Base-by-base conservation (phyloP, 2,329 filamentous ascomycete species). In the Epichloe amarillans region DNA sequence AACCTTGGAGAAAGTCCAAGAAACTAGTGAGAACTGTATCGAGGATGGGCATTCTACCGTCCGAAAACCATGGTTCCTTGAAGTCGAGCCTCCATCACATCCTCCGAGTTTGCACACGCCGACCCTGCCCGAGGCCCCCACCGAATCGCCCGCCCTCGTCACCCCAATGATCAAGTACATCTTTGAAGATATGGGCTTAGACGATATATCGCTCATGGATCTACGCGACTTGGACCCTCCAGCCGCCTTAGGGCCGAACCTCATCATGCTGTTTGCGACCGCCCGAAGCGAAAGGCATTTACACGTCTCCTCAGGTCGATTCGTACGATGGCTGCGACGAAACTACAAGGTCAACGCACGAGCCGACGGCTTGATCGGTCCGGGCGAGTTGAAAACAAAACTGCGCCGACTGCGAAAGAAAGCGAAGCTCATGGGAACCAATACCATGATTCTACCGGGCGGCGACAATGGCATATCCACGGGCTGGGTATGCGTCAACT, bases 401-500 rank as follows among this genome's bases (percentile, higher is more conserved):
- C 69, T 96, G 55, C 76, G 84, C 37, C 76, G 93, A 41, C 84
- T 90, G 64, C 82, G 86, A 7, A 87, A 88, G 64, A 83, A 85
- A 58, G 86, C 88, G 35, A 88, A 88, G 65, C 72, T 96, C 54
- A 71, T 95, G 57, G 88, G 86, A 14, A 85, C 79, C 53, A 81
- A 82, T 2, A 79, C 80, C 0, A 80, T 82, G n/a, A 74, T 77
- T 45, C 72, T 79, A 5, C 79, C 79, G 11, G 77, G 76, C 46
- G 71, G 76, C 1, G 90, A 95, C 58, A 88, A 96, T 61, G 91
- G 90, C 2, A 86, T 95, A 49, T 83, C 85, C 12, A 96, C 91
- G 1, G 90, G 89, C 10, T 98, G 93, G 93, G 85, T 98, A 19
- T 98, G 93, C 66, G 86, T 97, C 54, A 94, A 95, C 63, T 77